Percentiles rank a stretch among this genome's conserved stretches.
Evolutionary conservation across 352 stramenopile genomes (phyloP).

Genomic region (Albugo candida): DNA sequence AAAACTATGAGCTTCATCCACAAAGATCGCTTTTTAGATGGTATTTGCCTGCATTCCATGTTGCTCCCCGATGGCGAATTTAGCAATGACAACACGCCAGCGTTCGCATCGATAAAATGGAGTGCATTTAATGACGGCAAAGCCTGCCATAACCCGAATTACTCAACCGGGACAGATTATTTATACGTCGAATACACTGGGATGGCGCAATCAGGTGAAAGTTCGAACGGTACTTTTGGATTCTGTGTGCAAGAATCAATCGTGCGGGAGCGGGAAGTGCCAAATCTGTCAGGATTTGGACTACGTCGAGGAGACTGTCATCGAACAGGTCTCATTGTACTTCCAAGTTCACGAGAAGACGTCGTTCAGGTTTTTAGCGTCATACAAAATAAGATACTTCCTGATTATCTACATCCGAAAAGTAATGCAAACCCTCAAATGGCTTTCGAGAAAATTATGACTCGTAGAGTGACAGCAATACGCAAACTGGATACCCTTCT

Average conservation of each 20-base stretch:
- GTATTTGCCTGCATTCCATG: conserved; percentile 33
- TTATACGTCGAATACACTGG: conserved; percentile 61
- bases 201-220: conserved; percentile 8
- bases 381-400: conserved; percentile 12
- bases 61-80: conserved; percentile 2
- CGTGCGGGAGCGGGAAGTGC: conserved; percentile 31
- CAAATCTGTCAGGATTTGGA: conserved; percentile 28
- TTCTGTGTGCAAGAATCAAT: conserved; percentile 58
- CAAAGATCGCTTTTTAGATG: conserved; percentile 32
- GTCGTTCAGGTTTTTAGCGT: conserved; percentile 47
- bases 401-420: conserved; percentile 10
- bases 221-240: conserved; percentile 16
- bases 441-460: conserved; percentile 26
- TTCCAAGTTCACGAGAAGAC: conserved; percentile 31
- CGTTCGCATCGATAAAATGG: conserved; percentile 61
- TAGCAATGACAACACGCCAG: conserved; percentile 12
- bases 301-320: conserved; percentile 31
- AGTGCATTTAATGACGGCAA: conserved; percentile 34
- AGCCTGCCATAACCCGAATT: conserved; percentile 11
- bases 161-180: conserved; percentile 32
- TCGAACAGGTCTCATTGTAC: conserved; percentile 36
- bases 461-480: conserved; percentile 22
- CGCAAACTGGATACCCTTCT: conserved; percentile 26
- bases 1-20: conserved; percentile 46
- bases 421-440: conserved; percentile 12